These are phyloP conservation scores for Chlorophyllum brunneum DNA, from an alignment of 768 basidiomycete species.

Conservation along the genomic window DNA sequence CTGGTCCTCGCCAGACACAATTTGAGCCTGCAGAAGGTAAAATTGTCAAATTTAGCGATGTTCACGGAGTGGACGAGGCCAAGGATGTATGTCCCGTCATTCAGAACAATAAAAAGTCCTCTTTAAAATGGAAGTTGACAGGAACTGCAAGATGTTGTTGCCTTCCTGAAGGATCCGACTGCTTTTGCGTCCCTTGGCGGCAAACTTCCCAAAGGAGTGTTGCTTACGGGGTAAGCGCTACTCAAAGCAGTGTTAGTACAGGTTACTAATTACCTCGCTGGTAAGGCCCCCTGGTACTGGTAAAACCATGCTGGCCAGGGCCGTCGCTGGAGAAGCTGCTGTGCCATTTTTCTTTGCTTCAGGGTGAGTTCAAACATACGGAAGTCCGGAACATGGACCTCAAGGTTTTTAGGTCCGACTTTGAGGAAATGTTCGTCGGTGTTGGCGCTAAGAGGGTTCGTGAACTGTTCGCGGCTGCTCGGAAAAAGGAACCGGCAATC, in stretches of 20 bases:
- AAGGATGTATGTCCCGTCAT: slow-evolving; percentile 61
- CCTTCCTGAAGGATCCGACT: slow-evolving; percentile 91
- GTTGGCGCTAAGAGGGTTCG: slow-evolving; percentile 94
- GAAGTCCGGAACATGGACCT: slow-evolving; percentile 4
- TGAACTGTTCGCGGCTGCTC: slow-evolving; percentile 90
- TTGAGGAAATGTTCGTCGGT: slow-evolving; percentile 98
- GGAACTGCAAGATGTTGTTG: slow-evolving; percentile 93
- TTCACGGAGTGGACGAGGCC: slow-evolving; percentile 96
- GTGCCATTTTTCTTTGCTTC: slow-evolving; percentile 98
- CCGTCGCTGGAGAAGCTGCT: slow-evolving; percentile 95
- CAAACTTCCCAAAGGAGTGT: slow-evolving; percentile 89
- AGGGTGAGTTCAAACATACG: slow-evolving; percentile 46
- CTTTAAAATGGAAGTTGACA: slow-evolving; percentile 24
- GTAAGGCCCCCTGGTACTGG: slow-evolving; percentile 83
- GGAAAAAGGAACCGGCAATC: slow-evolving; percentile 94
- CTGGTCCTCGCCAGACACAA: slow-evolving; percentile 73
- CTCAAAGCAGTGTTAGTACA: slow-evolving; percentile 1
- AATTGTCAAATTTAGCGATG: slow-evolving; percentile 87
- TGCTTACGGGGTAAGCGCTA: slow-evolving; percentile 66
- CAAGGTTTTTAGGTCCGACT: slow-evolving; percentile 63
- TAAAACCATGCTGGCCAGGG: slow-evolving; percentile 97
- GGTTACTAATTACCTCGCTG: slow-evolving; percentile 10
- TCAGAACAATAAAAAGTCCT: background rate
- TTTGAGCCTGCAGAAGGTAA: slow-evolving; percentile 83
- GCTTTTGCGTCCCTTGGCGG: slow-evolving; percentile 90